Conservation (phyloP, 352 stramenopile species). For the Phytophthora palmivora region DNA sequence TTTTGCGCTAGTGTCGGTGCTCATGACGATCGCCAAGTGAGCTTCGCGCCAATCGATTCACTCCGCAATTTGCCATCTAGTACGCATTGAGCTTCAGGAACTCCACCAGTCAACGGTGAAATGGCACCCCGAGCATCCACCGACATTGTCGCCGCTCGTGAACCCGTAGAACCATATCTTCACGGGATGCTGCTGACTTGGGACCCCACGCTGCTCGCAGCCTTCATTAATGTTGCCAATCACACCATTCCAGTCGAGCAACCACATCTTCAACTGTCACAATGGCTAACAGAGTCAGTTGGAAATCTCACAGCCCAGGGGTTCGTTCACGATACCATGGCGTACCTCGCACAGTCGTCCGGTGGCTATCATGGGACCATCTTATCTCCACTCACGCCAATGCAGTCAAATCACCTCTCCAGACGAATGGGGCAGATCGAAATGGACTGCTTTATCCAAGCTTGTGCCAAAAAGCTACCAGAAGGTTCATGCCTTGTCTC, state of each 20-base stretch:
- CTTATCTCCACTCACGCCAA: conserved; percentile 35
- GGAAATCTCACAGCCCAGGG: conserved; percentile 36
- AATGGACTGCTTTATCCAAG: conserved; percentile 52
- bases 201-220: conserved; percentile 20
- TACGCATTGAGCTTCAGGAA: not conserved
- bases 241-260: conserved; percentile 32
- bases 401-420: conserved; percentile 38
- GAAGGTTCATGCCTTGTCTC: conserved; percentile 24
- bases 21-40: too few relatives aligned
- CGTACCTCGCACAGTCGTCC: conserved; percentile 33
- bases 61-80: conserved; percentile 20
- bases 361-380: conserved; percentile 20
- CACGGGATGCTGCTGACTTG: conserved; percentile 28
- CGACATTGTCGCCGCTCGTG: conserved; percentile 17
- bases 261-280: conserved; percentile 21
- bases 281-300: conserved; percentile 37
- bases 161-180: conserved; percentile 6
- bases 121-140: conserved; percentile 28
- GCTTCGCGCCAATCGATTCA: conserved; percentile 14
- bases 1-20: conserved; percentile 1
- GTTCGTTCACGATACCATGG: conserved; percentile 36
- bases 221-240: conserved; percentile 38
- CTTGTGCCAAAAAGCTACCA: conserved; percentile 38
- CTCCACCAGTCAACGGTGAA: not conserved
- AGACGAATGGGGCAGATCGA: conserved; percentile 47